phyloP scores from a whole-genome alignment of 1,284 basidiomycete genomes.

The Puccinia horiana region DNA sequence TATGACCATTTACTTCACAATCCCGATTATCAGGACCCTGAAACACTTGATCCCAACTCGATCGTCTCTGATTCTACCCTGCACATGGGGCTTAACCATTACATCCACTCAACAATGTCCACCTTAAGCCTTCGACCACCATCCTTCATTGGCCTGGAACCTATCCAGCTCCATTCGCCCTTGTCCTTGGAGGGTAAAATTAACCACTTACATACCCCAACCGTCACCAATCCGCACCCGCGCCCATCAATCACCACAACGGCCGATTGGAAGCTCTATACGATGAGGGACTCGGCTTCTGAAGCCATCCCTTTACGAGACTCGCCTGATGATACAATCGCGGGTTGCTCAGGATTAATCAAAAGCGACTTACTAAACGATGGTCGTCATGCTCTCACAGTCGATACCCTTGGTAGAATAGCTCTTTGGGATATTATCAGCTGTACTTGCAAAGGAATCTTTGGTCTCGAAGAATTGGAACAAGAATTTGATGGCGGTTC shows the following conservation, averaged over 20 bases:
- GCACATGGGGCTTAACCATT: not conserved
- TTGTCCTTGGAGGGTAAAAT: constrained; percentile 7
- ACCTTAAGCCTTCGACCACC: not conserved
- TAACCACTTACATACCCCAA: constrained; percentile 16
- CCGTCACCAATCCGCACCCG: not conserved
- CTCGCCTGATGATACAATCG: constrained; percentile 71
- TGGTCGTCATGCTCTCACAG: constrained; percentile 83
- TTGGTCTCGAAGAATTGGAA: constrained; percentile 67
- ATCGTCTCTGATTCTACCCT: not conserved
- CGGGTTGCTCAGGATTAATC: constrained; percentile 79
- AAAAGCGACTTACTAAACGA: constrained; percentile 72
- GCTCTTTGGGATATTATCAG: constrained; percentile 89
- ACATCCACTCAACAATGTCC: not conserved
- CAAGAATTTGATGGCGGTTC: constrained; percentile 17
- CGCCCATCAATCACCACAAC: constrained; percentile 12
- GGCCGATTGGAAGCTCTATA: constrained; percentile 61
- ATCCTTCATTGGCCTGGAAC: not conserved
- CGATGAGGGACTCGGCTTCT: constrained; percentile 76
- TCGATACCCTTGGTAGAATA: constrained; percentile 80
- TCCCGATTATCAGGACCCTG: constrained; percentile 6
- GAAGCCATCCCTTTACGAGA: constrained; percentile 72
- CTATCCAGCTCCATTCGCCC: constrained; percentile 24
- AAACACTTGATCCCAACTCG: constrained; percentile 21
- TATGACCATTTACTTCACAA: constrained; percentile 27
- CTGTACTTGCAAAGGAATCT: constrained; percentile 74